Evolutionary conservation across 306 rosid species (phyloP), one percentile per base, ranked within the genome.

Genomic region (Ziziphus jujuba): DNA sequence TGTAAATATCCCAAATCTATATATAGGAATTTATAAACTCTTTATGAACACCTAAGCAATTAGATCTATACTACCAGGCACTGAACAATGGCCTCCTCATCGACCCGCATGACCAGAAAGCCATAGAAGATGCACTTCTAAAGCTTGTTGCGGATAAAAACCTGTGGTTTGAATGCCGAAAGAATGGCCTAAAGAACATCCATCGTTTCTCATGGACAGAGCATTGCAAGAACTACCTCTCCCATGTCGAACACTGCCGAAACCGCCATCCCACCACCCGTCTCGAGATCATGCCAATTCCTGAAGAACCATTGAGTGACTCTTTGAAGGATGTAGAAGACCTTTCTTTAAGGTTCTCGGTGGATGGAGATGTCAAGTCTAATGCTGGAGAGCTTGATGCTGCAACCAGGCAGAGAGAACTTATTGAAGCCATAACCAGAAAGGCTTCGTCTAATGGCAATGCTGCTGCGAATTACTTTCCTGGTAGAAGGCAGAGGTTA

Each of bases 121-220:
- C 89, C 71, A 74, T 90, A 64, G 87, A 81, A 69, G 96, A 90
- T 61, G 89, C 96, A 55, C 84, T 90, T 31, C 84, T 90, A 59
- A 90, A 87, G 79, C 88, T 85, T 62, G 95, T 90, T 38, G 91
- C 82, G 6, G 91, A 83, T 71, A 87, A 90, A 74, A 87, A 75
- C 67, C 95, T 87, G 44, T 87, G 96, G 96, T 60, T 58, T 14
- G 89, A 87, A 47, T 90, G 96, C 82, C 87, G 91, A 34, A 85
- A 78, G 81, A 87, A 85, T 49, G 93, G 95, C 75, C 85, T 90
- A 1, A 83, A 80, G 72, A 85, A 90, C 75, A 90, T 87, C 79
- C 96, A 90, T 71, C 89, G 82, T 21, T 90, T 83, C 69, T 85
- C 95, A 7, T 90, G 96, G 96, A 81, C 89, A 22, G 96, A 90